Base-by-base conservation (phyloP, 108 stramenopile genomes). In the Bacterosira constricta region DNA sequence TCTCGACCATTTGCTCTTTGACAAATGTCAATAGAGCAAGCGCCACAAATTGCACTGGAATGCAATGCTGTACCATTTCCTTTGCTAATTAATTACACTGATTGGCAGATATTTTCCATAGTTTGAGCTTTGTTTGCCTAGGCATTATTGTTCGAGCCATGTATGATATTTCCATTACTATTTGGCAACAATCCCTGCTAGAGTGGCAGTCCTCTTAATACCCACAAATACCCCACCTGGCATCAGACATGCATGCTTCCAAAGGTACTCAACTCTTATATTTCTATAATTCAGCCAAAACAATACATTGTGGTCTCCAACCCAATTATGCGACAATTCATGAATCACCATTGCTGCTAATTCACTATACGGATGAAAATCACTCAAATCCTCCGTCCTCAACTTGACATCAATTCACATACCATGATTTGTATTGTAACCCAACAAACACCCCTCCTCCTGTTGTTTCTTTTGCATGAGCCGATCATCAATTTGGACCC, bases 401-500 rank as follows among this genome's bases (percentile, higher is more conserved):
- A 90, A 56, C 46, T 87, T 87, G 18, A 92, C 69, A 58, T 92
- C 86, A 36, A 92, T 92, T 3, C 86, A 58, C 34, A 80, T 15
- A 12, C 92, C 92, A 23, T 60, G 80, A 59, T 93, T 93, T 18
- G 89, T 90, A 64, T 93, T 93, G 70, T 93, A 93, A 8, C 92
- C 92, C 66, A 93, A 59, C 7, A 93, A 68, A 64, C 89, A 92
- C 0, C 55, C 71, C n/a, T n/a, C n/a, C 26, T 75, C 69, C n/a
- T 66, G 36, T 66, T 85, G 55, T 46, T 71, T 87, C 57, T 84
- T 86, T 50, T 86, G 79, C 83, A 86, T 85, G 20, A 93, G 35
- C 11, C 84, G 82, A 75, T 93, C 92, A 65, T 93, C 89, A 25
- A 87, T 83, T n/a, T 12, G 92, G 92, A 70, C 90, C 92, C 89